Base-by-base conservation (phyloP, 805 yeast species). In the Metschnikowia borealis region DNA sequence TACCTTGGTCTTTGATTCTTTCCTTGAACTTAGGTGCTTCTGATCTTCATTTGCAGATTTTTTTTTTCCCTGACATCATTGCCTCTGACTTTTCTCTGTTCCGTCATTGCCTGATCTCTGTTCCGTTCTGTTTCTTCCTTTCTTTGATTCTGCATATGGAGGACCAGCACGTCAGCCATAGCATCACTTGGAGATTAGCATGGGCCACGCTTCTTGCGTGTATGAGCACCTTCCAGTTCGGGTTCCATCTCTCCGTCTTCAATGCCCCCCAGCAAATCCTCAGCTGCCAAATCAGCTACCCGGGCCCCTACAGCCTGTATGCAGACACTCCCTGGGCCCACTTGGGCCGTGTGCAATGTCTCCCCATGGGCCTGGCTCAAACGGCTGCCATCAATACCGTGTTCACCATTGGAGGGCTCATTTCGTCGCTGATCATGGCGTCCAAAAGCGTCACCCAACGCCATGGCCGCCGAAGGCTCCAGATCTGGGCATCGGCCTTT, bases 211-310 rank as follows among this genome's bases (percentile, higher is more conserved):
- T 62, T 18, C 60, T 69, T 11, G 62, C 68, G 13, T 62, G 71
- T 47, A 48, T 70, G 38, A 64, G 74, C 41, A 70, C 75, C 4
- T 54, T 71, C 20, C 73, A 69, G 53, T 70, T 70, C 56, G 75
- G 76, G 3, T 71, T 60, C 55, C 75, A 71, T 55, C 61, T 71
- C 35, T 65, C 75, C 8, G 75, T 66, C 46, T 56, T 71, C 38
- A 71, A 71, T 51, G 73, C 70, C 0, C 67, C 73, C 3, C 67
- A 60, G 41, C 60, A 56, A 21, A 53, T 67, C 21, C 49, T 70
- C 26, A 57, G 70, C 29, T 70, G 75, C 46, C 46, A 45, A 39
- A 55, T 29, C 44, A 68, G 26, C 50, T 37, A 35, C 44, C 52
- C 18, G 0, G 58, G 58, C 11, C 56, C 52, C 1, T 38, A 32